Conservation (phyloP, 306 rosid genomes). For the Crotalaria pallida region DNA sequence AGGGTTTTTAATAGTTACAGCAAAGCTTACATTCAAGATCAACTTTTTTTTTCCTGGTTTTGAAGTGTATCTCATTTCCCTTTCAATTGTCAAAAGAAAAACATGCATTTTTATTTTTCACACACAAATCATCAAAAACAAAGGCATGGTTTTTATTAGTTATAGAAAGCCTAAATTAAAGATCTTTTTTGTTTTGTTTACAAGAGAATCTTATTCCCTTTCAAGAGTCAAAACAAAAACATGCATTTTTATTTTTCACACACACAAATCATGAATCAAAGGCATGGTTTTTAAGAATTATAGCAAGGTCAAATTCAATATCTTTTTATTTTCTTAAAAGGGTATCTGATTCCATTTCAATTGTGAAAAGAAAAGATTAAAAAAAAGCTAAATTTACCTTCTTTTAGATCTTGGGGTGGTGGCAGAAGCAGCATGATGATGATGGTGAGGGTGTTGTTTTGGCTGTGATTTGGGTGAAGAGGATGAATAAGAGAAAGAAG, state of each 20-base stretch:
- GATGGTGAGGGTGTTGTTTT: constrained; percentile 23
- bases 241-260: neutral
- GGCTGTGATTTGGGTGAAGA: constrained; percentile 31
- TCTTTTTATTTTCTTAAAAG: neutral
- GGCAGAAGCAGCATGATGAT: constrained; percentile 33
- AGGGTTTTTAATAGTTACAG: neutral
- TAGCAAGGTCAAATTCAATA: constrained; percentile 7
- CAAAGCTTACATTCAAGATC: neutral
- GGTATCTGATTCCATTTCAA: neutral
- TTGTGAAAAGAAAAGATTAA: neutral
- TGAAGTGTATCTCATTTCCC: neutral
- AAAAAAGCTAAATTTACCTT: constrained; percentile 39
- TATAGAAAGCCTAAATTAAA: constrained; percentile 7
- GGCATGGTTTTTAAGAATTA: neutral
- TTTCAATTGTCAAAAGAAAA: neutral
- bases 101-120: neutral
- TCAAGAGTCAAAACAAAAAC: neutral
- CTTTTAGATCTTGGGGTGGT: constrained; percentile 67
- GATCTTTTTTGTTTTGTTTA: neutral
- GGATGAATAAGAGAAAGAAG: constrained; percentile 32
- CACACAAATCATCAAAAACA: neutral
- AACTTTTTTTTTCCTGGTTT: neutral
- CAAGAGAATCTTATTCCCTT: neutral
- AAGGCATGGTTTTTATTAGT: neutral
- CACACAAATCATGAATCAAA: neutral